Evolutionary conservation across 176 grass and related monocot genomes (phyloP).

Genomic region (Lolium rigidum): DNA sequence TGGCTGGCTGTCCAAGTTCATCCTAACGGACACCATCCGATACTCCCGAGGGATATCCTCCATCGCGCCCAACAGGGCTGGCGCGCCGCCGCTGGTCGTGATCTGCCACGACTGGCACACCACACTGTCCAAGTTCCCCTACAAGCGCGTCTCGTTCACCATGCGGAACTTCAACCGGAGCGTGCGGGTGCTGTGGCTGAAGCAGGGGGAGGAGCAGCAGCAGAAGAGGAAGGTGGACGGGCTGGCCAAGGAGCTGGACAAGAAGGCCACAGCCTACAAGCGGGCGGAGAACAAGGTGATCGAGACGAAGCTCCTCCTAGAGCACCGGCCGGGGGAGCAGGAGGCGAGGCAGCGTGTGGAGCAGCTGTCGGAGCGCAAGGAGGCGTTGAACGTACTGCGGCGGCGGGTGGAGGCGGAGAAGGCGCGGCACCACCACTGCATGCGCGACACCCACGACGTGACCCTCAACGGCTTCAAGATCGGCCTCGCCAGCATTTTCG

Average conservation of each 20-base stretch:
- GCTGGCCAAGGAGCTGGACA: slow-evolving; percentile 82
- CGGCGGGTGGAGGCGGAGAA: slow-evolving; percentile 80
- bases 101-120: slow-evolving; percentile 75
- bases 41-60: slow-evolving; percentile 68
- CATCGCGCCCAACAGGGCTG: slow-evolving; percentile 40
- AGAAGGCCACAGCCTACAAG: slow-evolving; percentile 68
- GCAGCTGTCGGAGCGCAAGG: slow-evolving; percentile 75
- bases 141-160: slow-evolving; percentile 54
- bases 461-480: slow-evolving; percentile 97
- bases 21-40: slow-evolving; percentile 67
- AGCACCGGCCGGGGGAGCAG: slow-evolving; percentile 53
- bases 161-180: slow-evolving; percentile 88
- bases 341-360: slow-evolving; percentile 76
- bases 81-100: slow-evolving; percentile 62
- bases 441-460: slow-evolving; percentile 81
- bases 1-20: slow-evolving; percentile 89
- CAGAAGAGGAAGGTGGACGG: slow-evolving; percentile 90
- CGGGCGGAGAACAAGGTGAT: slow-evolving; percentile 85
- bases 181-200: slow-evolving; percentile 82
- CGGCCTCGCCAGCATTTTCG: slow-evolving; percentile 77
- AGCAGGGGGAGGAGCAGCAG: slow-evolving; percentile 88
- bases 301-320: slow-evolving; percentile 78
- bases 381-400: slow-evolving; percentile 59
- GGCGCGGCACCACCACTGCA: slow-evolving; percentile 66
- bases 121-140: slow-evolving; percentile 57